Evolutionary conservation across 441 rosid species (phyloP).

Genomic region (Melianthus villosus): DNA sequence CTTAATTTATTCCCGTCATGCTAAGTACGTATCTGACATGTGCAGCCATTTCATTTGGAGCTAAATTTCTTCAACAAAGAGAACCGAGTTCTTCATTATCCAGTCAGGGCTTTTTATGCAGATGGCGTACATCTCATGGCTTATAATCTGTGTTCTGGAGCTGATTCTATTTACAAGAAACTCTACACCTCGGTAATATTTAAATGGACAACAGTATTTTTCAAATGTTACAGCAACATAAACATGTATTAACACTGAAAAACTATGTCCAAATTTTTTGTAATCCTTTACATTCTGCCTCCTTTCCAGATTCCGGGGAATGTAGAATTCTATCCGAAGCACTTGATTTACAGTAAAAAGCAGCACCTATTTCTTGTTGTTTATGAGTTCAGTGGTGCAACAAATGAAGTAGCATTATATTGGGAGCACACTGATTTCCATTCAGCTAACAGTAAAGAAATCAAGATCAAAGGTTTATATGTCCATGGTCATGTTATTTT

Average conservation of each 20-base stretch:
- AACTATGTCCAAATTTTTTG: no score
- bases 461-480: conserved; percentile 57
- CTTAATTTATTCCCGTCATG: conserved; percentile 2
- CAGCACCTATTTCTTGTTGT: conserved; percentile 70
- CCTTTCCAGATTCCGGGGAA: conserved; percentile 68
- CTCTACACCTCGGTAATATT: conserved; percentile 68
- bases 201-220: no score
- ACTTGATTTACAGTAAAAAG: conserved; percentile 57
- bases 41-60: conserved; percentile 95
- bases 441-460: conserved; percentile 59
- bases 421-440: conserved; percentile 74
- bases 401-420: conserved; percentile 75
- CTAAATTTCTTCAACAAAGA: conserved; percentile 88
- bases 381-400: conserved; percentile 76
- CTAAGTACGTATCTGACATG: conserved; percentile 10
- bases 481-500: conserved; percentile 7
- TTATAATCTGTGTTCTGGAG: conserved; percentile 77
- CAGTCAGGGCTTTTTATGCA: conserved; percentile 76
- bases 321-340: conserved; percentile 63
- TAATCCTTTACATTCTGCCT: no score
- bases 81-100: conserved; percentile 91
- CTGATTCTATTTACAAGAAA: conserved; percentile 66
- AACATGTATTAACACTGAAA: no score
- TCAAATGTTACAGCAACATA: no score
- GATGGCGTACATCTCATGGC: conserved; percentile 85